Evolutionary conservation across 768 basidiomycete species (phyloP).

Genomic region (Melanogaster broomeanus): DNA sequence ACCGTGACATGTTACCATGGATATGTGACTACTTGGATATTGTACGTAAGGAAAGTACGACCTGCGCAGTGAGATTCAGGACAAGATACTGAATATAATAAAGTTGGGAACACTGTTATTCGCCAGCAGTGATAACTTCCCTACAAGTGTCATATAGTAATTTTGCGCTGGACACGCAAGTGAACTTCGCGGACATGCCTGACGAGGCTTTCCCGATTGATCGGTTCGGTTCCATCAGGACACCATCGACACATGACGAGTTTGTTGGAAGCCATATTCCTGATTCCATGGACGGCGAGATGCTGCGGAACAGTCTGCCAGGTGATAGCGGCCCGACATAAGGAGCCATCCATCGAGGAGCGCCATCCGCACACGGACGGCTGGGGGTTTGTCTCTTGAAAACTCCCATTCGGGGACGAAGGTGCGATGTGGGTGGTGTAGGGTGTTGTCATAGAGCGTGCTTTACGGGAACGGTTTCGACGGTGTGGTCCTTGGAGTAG

Average conservation of each 20-base stretch:
- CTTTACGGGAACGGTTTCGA: neutral
- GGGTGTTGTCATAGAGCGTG: neutral
- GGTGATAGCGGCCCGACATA: constrained; percentile 5
- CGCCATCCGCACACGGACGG: constrained; percentile 13
- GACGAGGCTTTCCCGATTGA: constrained; percentile 24
- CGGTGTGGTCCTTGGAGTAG: neutral
- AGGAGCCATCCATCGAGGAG: neutral
- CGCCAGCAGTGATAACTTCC: no score
- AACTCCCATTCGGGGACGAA: neutral
- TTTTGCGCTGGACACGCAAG: constrained; percentile 8
- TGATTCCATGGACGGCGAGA: constrained; percentile 16
- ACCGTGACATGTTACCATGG: no score
- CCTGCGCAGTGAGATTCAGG: no score
- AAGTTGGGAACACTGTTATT: no score
- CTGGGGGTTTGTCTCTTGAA: no score
- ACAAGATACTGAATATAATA: no score
- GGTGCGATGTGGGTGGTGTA: neutral
- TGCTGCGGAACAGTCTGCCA: constrained; percentile 4
- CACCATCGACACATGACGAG: constrained; percentile 11
- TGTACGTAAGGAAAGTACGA: no score
- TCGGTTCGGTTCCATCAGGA: neutral
- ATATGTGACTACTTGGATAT: no score
- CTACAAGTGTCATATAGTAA: no score
- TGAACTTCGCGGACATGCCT: constrained; percentile 20
- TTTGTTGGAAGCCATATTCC: neutral